Evolutionary conservation across 1,284 basidiomycete species (phyloP), one percentile per base, ranked within the genome.

Genomic region (Apiotrichum siamense): DNA sequence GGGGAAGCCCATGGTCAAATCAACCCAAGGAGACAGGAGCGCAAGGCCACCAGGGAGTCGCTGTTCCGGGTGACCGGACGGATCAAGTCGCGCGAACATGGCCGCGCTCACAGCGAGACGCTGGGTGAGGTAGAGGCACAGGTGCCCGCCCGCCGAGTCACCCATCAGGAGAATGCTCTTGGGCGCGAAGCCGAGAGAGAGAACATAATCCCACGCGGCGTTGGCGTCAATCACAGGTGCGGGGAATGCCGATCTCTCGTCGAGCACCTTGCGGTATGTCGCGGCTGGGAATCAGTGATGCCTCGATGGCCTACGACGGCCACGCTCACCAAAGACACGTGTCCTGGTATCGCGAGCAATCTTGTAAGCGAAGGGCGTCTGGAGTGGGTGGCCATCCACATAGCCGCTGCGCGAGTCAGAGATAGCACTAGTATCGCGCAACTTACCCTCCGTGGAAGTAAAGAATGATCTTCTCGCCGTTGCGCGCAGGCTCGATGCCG

Each of bases 1-100:
- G 9, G 56, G 49, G 24, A 59, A 53, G 9, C 58, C 54, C 25
- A 57, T 40, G 11, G 55, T 56, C 10, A 82, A 61, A 62, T 85
- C 83, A 2, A 65, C 63, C 80, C 80, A 82, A 0, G 81, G 81
- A 0, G 81, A 82, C 32, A 78, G 67, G 7, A 81, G 75, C 18
- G 83, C 64, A 11, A 83, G 69, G 4, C 70, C 75, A 18, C 77
- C 76, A 5, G 82, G 81, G 29, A 76, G 72, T 0, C 47, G 32
- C 25, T 21, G 11, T 2, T 12, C 20, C 2, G 41, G 41, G 29
- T 31, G 20, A 3, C 6, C 29, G 41, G 4, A 3, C 17, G 41
- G 29, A 15, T 43, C 11, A 2, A 21, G 10, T 12, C 29, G 29
- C 18, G 29, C 41, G 26, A 26, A 31, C 13, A 54, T 40, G n/a